These are phyloP conservation scores for Mycena chlorophos DNA, from an alignment of 768 basidiomycete genomes.

Conservation along the genomic window DNA sequence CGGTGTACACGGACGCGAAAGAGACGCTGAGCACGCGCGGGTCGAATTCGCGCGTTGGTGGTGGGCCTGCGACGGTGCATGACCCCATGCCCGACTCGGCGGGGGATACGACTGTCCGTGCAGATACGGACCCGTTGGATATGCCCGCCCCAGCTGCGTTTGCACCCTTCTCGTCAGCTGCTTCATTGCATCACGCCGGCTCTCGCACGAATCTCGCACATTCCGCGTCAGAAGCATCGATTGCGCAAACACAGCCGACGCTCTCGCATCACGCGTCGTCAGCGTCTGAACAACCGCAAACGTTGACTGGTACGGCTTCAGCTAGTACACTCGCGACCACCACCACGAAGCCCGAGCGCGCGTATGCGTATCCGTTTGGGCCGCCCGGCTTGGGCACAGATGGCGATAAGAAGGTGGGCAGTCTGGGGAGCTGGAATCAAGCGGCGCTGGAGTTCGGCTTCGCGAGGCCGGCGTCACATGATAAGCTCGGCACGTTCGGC, in stretches of 20 bases:
- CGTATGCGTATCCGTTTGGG: slow-evolving; percentile 14
- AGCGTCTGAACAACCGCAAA: background rate
- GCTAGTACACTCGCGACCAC: slow-evolving; percentile 18
- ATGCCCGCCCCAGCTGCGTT: slow-evolving; percentile 13
- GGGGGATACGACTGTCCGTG: background rate
- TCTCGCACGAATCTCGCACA: background rate
- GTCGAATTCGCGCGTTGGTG: background rate
- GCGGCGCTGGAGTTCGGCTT: slow-evolving; percentile 20
- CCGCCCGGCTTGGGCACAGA: slow-evolving; percentile 12
- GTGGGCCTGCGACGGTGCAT: background rate
- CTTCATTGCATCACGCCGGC: slow-evolving; percentile 4
- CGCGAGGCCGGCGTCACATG: slow-evolving; percentile 13
- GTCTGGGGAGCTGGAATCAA: slow-evolving; percentile 6
- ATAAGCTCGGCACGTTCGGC: slow-evolving; percentile 15
- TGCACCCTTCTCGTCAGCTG: slow-evolving; percentile 10
- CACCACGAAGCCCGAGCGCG: slow-evolving; percentile 7
- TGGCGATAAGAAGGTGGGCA: background rate
- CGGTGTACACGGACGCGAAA: slow-evolving; percentile 19
- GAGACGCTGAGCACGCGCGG: slow-evolving; percentile 19
- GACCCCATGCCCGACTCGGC: background rate
- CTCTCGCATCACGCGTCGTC: background rate
- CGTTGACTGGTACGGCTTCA: slow-evolving; percentile 4
- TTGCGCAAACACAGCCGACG: background rate
- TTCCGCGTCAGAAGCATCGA: slow-evolving; percentile 2
- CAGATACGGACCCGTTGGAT: slow-evolving; percentile 14